Evolutionary conservation across 805 yeast species (phyloP).

Genomic region (Pichia rugopelliculosa): DNA sequence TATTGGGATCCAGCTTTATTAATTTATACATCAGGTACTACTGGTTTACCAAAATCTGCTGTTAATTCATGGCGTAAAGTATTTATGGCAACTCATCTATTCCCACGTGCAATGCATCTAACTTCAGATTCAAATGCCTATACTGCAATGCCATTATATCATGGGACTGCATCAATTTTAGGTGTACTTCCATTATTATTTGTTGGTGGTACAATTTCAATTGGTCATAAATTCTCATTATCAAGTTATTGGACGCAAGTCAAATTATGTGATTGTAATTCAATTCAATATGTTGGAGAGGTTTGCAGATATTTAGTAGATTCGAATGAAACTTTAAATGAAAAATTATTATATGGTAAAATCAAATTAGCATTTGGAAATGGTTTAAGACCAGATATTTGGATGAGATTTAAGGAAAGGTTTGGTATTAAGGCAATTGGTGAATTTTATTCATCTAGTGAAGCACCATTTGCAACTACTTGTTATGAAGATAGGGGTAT

Average conservation of each 20-base stretch:
- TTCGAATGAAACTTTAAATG: conserved; percentile 29
- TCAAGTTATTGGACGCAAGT: conserved; percentile 88
- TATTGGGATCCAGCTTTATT: conserved; percentile 61
- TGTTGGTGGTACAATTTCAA: conserved; percentile 67
- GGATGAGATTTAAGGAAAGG: conserved; percentile 72
- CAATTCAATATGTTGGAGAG: conserved; percentile 91
- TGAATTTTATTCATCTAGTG: conserved; percentile 92
- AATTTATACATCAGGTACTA: conserved; percentile 90
- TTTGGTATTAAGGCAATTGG: conserved; percentile 72
- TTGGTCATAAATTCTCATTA: conserved; percentile 77
- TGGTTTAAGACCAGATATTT: conserved; percentile 83
- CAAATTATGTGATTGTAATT: conserved; percentile 60
- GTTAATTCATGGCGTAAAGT: conserved; percentile 88
- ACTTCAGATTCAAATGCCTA: conserved; percentile 50
- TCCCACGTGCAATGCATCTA: conserved; percentile 62
- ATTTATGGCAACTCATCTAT: conserved; percentile 59
- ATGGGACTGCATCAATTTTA: conserved; percentile 84
- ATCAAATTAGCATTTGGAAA: conserved; percentile 79
- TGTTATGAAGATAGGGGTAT: conserved; percentile 50
- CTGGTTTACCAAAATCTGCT: conserved; percentile 92
- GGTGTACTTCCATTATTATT: conserved; percentile 61
- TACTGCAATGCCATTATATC: conserved; percentile 94
- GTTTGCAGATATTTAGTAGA: conserved; percentile 75
- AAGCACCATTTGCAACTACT: conserved; percentile 83
- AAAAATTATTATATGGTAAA: conserved; percentile 19